phyloP scores from a whole-genome alignment of 768 basidiomycete genomes.

The Amyloporia xantha region DNA sequence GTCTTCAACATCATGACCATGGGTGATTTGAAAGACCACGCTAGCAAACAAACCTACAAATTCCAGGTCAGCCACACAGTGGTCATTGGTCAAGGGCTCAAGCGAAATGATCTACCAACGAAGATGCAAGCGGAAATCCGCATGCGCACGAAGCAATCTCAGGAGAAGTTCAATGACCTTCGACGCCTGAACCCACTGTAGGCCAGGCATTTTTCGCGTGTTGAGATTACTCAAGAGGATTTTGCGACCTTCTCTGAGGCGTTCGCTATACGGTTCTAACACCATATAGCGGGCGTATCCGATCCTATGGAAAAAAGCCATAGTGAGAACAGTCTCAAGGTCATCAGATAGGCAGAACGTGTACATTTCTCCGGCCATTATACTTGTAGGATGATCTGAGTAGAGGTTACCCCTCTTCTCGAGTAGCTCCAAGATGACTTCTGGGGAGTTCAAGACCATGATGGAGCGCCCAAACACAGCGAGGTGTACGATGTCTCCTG shows the following conservation, averaged over 20 bases:
- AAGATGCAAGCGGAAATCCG: slow-evolving; percentile 30
- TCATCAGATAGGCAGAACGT: slow-evolving; percentile 4
- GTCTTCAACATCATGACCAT: slow-evolving; percentile 15
- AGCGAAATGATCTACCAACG: slow-evolving; percentile 27
- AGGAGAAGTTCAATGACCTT: slow-evolving; percentile 27
- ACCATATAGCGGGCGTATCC: slow-evolving; percentile 3
- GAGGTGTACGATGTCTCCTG: slow-evolving; percentile 9
- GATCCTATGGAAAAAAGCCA: slow-evolving; percentile 14
- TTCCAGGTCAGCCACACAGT: background rate
- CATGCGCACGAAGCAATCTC: slow-evolving; percentile 27
- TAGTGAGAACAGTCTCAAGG: background rate
- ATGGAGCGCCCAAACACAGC: slow-evolving; percentile 5
- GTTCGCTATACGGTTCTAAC: slow-evolving; percentile 18
- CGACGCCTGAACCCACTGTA: slow-evolving; percentile 26
- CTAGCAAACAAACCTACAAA: background rate
- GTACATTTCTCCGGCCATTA: slow-evolving; percentile 24
- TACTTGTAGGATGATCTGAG: slow-evolving; percentile 27
- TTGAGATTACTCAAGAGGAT: slow-evolving; percentile 31
- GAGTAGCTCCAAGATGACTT: slow-evolving; percentile 25
- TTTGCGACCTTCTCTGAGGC: slow-evolving; percentile 21
- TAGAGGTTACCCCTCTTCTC: slow-evolving; percentile 30
- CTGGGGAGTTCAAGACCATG: slow-evolving; percentile 22
- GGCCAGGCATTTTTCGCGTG: slow-evolving; percentile 23
- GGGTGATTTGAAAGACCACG: slow-evolving; percentile 12
- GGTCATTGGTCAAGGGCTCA: background rate